A percentile compares a stretch with the other conserved stretches of the same genome.
phyloP scores from a whole-genome alignment of 202 grass and related monocot species.

The Zoysia matrella region DNA sequence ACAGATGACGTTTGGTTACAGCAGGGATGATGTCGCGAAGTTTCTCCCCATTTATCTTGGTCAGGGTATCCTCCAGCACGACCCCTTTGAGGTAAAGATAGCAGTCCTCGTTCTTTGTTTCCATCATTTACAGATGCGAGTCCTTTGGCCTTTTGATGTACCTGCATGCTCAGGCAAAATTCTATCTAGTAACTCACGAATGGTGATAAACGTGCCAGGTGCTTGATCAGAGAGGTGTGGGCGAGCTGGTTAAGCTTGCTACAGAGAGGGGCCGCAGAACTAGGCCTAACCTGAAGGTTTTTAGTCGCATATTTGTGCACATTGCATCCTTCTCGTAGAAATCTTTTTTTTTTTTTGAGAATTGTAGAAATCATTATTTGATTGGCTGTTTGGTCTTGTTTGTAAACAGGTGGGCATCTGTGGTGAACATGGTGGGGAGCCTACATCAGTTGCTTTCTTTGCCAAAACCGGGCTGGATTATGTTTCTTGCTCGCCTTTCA shows the following conservation, averaged over 20 bases:
- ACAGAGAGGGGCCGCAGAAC: conserved; percentile 85
- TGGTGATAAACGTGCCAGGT: conserved; percentile 62
- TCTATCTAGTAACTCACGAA: not conserved
- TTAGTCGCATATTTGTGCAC: conserved; percentile 25
- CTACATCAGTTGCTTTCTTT: conserved; percentile 94
- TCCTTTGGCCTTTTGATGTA: conserved; percentile 5
- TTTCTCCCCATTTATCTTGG: conserved; percentile 88
- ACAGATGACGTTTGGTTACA: conserved; percentile 56
- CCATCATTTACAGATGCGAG: not conserved
- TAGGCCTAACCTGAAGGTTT: conserved; percentile 81
- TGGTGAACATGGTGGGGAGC: conserved; percentile 98
- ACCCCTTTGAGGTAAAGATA: conserved; percentile 93
- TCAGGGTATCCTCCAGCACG: conserved; percentile 96
- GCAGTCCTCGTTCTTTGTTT: not conserved
- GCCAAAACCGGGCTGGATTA: conserved; percentile 87
- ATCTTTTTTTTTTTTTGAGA: not conserved
- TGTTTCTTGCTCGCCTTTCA: conserved; percentile 98
- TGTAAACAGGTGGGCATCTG: conserved; percentile 82
- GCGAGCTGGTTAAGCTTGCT: conserved; percentile 80
- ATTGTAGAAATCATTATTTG: conserved; percentile 15
- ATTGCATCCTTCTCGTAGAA: not conserved
- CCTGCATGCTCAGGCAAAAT: not conserved
- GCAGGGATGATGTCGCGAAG: conserved; percentile 95
- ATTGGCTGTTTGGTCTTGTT: conserved; percentile 29
- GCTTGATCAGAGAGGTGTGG: conserved; percentile 89